A percentile compares a stretch with the other conserved stretches of the same genome.
These are phyloP conservation scores for Nemania abortiva DNA, from an alignment of 2,329 filamentous ascomycete species.

Conservation along the genomic window DNA sequence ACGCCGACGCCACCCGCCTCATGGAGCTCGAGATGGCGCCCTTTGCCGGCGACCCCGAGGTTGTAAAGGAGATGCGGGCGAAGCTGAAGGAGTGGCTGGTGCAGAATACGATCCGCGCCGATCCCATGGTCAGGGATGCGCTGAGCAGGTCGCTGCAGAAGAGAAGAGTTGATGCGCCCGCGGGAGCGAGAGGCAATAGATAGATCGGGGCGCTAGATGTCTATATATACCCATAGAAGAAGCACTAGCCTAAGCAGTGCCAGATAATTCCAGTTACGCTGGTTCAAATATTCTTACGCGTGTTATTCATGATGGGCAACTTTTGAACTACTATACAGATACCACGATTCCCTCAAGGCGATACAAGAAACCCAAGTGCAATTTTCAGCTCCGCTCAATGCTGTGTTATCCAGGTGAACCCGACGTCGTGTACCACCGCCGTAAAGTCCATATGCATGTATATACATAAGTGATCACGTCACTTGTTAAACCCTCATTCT, in stretches of 20 bases:
- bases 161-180: conserved; percentile 71
- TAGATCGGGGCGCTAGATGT: conserved; percentile 43
- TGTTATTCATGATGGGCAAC: background rate
- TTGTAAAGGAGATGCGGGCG: conserved; percentile 72
- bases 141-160: conserved; percentile 75
- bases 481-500: background rate
- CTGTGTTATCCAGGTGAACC: conserved; percentile 8
- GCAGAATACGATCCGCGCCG: conserved; percentile 83
- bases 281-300: background rate
- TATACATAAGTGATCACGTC: conserved; percentile 17
- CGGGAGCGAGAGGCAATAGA: conserved; percentile 68
- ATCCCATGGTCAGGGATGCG: conserved; percentile 85
- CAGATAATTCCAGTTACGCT: background rate
- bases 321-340: background rate
- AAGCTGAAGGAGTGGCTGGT: conserved; percentile 89
- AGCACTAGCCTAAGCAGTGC: background rate
- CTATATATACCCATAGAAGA: conserved; percentile 6
- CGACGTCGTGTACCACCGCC: background rate
- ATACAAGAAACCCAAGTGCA: conserved; percentile 6
- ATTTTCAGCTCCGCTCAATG: conserved; percentile 20
- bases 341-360: background rate
- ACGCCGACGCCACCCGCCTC: conserved; percentile 76
- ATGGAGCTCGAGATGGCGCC: conserved; percentile 84
- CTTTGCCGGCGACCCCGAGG: conserved; percentile 77
- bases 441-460: conserved; percentile 9